phyloP scores from a whole-genome alignment of 805 yeast genomes.

The Suhomyces sp. region DNA sequence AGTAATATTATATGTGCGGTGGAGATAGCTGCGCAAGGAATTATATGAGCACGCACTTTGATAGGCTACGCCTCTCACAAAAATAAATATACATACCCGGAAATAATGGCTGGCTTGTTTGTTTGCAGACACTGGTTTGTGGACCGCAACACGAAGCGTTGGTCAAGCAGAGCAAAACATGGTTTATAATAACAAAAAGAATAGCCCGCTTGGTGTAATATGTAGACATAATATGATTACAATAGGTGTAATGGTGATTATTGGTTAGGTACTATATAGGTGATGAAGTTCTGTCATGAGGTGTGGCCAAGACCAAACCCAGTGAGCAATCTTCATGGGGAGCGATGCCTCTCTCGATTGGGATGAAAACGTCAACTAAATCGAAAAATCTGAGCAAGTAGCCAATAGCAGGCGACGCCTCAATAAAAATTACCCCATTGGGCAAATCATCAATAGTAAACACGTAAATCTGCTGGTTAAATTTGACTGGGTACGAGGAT shows the following conservation, averaged over 20 bases:
- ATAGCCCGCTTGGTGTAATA: not conserved
- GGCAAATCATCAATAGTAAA: constrained; percentile 2
- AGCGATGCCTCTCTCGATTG: not conserved
- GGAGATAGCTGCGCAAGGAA: not conserved
- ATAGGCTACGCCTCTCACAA: not conserved
- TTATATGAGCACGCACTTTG: not conserved
- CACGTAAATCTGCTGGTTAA: constrained; percentile 1
- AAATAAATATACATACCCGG: not conserved
- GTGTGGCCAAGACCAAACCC: not conserved
- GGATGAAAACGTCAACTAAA: not conserved
- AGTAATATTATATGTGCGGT: not conserved
- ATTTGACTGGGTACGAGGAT: not conserved
- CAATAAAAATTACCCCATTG: not conserved
- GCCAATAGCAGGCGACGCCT: not conserved
- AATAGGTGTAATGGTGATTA: not conserved
- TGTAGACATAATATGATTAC: not conserved
- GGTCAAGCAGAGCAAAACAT: not conserved
- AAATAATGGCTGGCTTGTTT: not conserved
- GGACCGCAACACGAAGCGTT: not conserved
- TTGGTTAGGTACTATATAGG: not conserved
- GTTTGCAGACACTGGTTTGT: not conserved
- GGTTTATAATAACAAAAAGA: not conserved
- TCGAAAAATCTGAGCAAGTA: not conserved
- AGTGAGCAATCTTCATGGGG: not conserved
- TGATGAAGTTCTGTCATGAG: not conserved